These are phyloP conservation scores for Dispira simplex DNA, from an alignment of 192 early-diverging fungal genomes.

Conservation along the genomic window DNA sequence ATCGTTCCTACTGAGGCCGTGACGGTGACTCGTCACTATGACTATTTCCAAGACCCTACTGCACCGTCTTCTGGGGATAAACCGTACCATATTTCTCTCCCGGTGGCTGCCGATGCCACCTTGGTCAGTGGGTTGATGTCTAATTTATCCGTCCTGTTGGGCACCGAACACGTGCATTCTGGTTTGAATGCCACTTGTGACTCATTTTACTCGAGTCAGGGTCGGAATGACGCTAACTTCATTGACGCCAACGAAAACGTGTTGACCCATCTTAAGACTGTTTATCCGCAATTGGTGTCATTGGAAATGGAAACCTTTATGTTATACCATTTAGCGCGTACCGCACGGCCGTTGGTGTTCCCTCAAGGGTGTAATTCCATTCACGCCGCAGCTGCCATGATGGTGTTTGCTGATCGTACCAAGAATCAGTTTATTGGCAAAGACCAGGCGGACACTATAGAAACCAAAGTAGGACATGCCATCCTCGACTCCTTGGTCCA, in stretches of 20 bases:
- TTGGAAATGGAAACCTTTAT: conserved; percentile 85
- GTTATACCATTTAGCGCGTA: conserved; percentile 65
- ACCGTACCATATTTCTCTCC: conserved; percentile 53
- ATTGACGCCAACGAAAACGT: conserved; percentile 60
- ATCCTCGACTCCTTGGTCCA: conserved; percentile 40
- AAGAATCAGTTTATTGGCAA: conserved; percentile 50
- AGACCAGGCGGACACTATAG: conserved; percentile 30
- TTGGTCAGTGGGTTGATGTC: conserved; percentile 20
- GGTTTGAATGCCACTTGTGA: conserved; percentile 66
- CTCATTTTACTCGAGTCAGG: conserved; percentile 53
- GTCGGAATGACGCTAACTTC: conserved; percentile 46
- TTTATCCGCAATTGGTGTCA: conserved; percentile 13
- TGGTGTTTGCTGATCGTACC: conserved; percentile 70
- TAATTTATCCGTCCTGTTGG: conserved; percentile 10
- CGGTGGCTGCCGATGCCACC: conserved; percentile 36
- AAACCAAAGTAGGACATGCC: conserved; percentile 37
- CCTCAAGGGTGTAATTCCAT: conserved; percentile 29
- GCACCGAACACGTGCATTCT: conserved; percentile 23
- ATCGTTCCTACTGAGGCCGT: conserved; percentile 52
- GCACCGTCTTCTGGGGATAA: conserved; percentile 8
- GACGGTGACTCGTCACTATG: conserved; percentile 50
- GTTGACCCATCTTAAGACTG: conserved; percentile 29
- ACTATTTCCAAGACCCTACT: conserved; percentile 40
- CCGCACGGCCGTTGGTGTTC: conserved; percentile 9
- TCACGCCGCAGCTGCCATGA: conserved; percentile 55